Conservation (phyloP, 148 eudicot genomes). For the Selenicereus undatus region DNA sequence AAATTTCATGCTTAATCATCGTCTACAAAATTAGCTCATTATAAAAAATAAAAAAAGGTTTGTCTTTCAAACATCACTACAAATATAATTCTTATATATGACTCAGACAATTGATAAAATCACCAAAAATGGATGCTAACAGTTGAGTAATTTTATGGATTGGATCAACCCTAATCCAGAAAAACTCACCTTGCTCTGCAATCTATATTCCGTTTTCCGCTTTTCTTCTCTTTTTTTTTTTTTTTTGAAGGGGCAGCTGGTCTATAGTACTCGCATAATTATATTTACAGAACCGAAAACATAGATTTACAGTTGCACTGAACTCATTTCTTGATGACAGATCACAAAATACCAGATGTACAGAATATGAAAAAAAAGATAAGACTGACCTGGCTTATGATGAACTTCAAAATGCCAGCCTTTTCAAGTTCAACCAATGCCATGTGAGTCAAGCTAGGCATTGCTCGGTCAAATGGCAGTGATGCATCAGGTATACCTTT, state of each 20-base stretch:
- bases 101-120: neutral
- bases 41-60: neutral
- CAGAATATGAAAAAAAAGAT: neutral
- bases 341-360: neutral
- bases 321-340: neutral
- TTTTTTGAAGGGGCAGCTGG: neutral
- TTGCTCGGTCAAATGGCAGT: conserved; percentile 81
- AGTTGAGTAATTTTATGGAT: neutral
- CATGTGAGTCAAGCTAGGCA: conserved; percentile 80
- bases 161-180: neutral
- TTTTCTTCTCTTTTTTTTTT: neutral
- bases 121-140: neutral
- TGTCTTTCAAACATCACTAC: neutral
- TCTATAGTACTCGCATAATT: neutral
- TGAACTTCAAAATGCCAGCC: conserved; percentile 72
- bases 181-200: neutral
- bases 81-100: neutral
- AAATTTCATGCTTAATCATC: neutral
- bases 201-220: neutral
- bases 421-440: conserved; percentile 76
- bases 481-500: conserved; percentile 64
- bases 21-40: neutral
- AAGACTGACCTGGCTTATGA: conserved; percentile 65
- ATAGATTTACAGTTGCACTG: neutral
- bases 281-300: neutral